Evolutionary conservation across 108 stramenopile genomes (phyloP), one percentile per base, ranked within the genome.

Genomic region (Skeletonema grethae): DNA sequence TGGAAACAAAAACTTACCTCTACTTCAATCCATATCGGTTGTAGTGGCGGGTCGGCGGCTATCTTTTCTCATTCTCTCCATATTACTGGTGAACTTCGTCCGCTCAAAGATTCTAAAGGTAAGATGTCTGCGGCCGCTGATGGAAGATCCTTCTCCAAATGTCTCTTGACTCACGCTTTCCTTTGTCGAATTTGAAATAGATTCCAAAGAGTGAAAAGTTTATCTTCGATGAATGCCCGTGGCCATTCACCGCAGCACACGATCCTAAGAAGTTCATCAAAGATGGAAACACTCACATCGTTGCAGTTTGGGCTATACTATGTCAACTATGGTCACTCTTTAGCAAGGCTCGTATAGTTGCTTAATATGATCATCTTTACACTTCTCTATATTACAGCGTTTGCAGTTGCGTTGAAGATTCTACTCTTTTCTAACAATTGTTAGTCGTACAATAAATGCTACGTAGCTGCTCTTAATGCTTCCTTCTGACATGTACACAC

Each of bases 191-290:
- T 28, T 28, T 16, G 32, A 34, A 3, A 34, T 28, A 78, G 77
- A 78, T 78, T 15, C 77, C 77, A n/a, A 78, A 71, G 39, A 78
- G 65, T 20, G 59, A 70, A 2, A 59, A 71, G 53, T 70, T 70
- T 24, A 64, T 85, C 35, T 72, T 82, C 32, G 77, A 85, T 61
- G 70, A 77, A 68, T 87, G 86, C 34, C 86, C 86, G 12, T 87
- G 86, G 86, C 86, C 86, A 22, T 87, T 87, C 64, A 84, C 84
- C 10, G 82, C 84, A 39, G 84, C 82, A 48, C 86, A 87, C 58
- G 82, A 82, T 70, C 80, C 80, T 5, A 72, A 59, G 16, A 70
- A 80, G 65, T 75, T 75, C 20, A 35, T 83, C 18, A 80, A 73
- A 64, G 82, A 83, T 73, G 46, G 72, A 57, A 64, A 78, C 16